phyloP scores from a whole-genome alignment of 805 yeast species.

The Debaryomyces castellii region DNA sequence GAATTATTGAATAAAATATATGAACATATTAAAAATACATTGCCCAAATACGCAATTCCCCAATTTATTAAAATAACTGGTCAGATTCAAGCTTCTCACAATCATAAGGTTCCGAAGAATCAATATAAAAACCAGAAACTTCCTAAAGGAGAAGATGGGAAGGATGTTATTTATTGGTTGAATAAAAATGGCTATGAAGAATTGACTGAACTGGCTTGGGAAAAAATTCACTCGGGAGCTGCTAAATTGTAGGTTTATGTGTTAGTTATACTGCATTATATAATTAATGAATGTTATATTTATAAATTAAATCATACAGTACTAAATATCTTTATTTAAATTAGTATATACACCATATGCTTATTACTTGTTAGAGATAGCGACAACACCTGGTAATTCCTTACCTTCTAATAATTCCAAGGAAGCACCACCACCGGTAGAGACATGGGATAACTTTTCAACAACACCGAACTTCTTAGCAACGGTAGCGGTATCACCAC shows the following conservation, averaged over 20 bases:
- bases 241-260: constrained; percentile 31
- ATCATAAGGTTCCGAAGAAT: constrained; percentile 78
- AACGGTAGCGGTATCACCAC: constrained; percentile 99
- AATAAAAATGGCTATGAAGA: constrained; percentile 54
- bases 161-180: constrained; percentile 71
- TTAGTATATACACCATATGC: constrained; percentile 1
- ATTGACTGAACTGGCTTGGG: constrained; percentile 61
- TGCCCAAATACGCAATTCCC: constrained; percentile 88
- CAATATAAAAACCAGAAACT: constrained; percentile 63
- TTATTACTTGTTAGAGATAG: constrained; percentile 68
- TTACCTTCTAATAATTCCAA: constrained; percentile 98
- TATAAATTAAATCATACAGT: not conserved
- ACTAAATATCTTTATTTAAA: not conserved
- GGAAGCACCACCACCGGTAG: constrained; percentile 99
- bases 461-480: constrained; percentile 98
- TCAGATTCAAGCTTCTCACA: constrained; percentile 66
- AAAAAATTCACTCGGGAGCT: constrained; percentile 32
- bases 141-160: constrained; percentile 63
- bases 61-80: constrained; percentile 69
- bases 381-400: constrained; percentile 96
- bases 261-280: too few species aligned
- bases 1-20: constrained; percentile 29
- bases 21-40: constrained; percentile 31
- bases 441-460: constrained; percentile 95
- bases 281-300: not conserved